Evolutionary conservation across 768 basidiomycete species (phyloP), one percentile per base, ranked within the genome.

Genomic region (Suillus subalutaceus): DNA sequence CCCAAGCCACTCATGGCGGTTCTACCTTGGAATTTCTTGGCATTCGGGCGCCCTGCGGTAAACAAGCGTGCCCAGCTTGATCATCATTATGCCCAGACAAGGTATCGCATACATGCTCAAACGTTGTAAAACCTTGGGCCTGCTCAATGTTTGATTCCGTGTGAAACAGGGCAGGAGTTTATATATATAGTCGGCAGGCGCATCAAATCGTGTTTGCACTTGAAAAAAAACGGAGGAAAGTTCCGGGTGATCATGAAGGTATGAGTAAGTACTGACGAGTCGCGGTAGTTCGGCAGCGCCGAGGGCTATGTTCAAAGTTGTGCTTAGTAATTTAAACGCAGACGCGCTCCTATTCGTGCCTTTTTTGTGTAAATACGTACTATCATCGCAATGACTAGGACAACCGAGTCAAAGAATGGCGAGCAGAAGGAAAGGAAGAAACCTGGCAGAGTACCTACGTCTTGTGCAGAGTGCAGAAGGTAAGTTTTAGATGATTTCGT

Each of bases 391-490:
- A 74, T 65, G 66, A 57, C 53, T 2, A 48, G 61, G 23, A 62
- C 53, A 32, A 23, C 67, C 38, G 73, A 70, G 58, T 52, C 20
- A n/a, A 67, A 63, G 13, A 13, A 32, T 30, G 50, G 64, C 10
- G 66, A 67, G 43, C 74, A 76, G 38, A 80, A 73, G 66, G 79
- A 76, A 55, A 77, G 83, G 57, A 80, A 81, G 61, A 82, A 81
- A 65, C 85, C 85, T 10, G 85, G 85, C 8, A 74, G 85, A 65
- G 82, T 81, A 59, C 82, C 78, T 37, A 80, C 79, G 1, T 81
- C 79, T 58, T 82, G 79, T 65, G 78, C 79, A 1, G 81, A 81
- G 69, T 80, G 78, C 67, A 73, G 78, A 70, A 75, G 80, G 80
- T 78, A 64, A 44, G 78, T 66, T 16, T 26, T 46, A 7, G 9